Evolutionary conservation across 75 land plant genomes (phyloP).

Genomic region (Sequoia sempervirens): DNA sequence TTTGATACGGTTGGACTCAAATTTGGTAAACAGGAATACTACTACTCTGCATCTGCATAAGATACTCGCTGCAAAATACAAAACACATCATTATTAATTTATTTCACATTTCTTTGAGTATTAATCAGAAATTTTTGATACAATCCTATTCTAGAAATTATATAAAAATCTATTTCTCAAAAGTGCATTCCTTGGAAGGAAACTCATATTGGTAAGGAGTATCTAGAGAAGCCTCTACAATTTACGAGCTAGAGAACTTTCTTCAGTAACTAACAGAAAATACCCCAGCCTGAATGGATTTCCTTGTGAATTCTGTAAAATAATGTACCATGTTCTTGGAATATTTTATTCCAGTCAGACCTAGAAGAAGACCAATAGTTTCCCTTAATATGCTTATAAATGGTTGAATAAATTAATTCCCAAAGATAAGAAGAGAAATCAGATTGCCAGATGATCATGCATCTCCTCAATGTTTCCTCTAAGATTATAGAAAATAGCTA

Average conservation of each 20-base stretch:
- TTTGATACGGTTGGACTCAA: background rate
- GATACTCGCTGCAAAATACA: slow-evolving; percentile 1
- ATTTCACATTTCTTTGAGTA: background rate
- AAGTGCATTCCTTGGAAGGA: background rate
- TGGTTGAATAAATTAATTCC: background rate
- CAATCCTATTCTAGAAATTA: background rate
- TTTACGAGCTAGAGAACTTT: background rate
- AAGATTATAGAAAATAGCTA: background rate
- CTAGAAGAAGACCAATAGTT: background rate
- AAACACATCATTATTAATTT: background rate
- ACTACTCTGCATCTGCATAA: background rate
- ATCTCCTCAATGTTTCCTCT: background rate
- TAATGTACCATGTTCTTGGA: background rate
- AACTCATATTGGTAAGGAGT: background rate
- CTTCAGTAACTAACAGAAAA: background rate
- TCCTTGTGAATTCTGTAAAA: background rate
- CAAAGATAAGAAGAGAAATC: background rate
- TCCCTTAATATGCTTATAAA: background rate
- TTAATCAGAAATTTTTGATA: background rate
- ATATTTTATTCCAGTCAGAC: background rate
- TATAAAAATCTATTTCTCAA: background rate
- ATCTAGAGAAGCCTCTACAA: background rate
- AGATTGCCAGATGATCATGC: background rate
- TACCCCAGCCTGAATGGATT: background rate
- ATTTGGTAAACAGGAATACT: background rate